Evolutionary conservation across 2,329 filamentous ascomycete species (phyloP), one percentile per base, ranked within the genome.

Genomic region (Neocatenulostroma microsporum): DNA sequence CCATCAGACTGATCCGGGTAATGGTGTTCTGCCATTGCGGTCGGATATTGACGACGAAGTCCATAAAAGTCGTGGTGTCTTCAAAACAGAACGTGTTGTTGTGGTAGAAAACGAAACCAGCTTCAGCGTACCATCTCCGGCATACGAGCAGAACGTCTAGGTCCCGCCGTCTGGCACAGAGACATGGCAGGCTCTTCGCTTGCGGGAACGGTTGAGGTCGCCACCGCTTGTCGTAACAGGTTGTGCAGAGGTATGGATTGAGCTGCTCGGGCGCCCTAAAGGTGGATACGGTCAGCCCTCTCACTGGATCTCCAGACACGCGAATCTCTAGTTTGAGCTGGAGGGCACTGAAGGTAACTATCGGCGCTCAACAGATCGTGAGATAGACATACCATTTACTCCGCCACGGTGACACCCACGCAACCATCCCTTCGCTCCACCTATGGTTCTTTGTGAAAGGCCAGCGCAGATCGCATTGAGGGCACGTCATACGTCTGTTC

Each of bases 31-130:
- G 28, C 40, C 42, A 46, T 4, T 23, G 26, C 9, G 31, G 36
- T 9, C 12, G 29, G 3, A 41, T n/a, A 14, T 21, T 20, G 9
- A 7, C 14, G 12, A 41, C 19, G 21, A 41, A 41, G 15, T 26
- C 7, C 17, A 15, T 18, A 13, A 44, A 34, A 6, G 21, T 30
- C 15, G 3, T 21, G 13, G 18, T 18, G 27, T 44, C 37, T 14
- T 48, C 45, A 35, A 48, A 50, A 5, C 44, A 44, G 28, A 48
- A 50, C 23, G 34, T 44, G 34, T 48, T 48, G 19, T 29, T 26
- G 2, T 37, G 36, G 36, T 44, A 45, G 28, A 50, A 41, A 3
- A 46, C 39, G 13, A 25, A 18, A 12, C 26, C 39, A 6, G 41
- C 45, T 36, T 48, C 45, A 3, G 19, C 15, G 18, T 46, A 39